Percentiles rank a stretch among this genome's conserved stretches.
Conservation (phyloP, 768 basidiomycete genomes). For the Rhizopogon vesiculosus region DNA sequence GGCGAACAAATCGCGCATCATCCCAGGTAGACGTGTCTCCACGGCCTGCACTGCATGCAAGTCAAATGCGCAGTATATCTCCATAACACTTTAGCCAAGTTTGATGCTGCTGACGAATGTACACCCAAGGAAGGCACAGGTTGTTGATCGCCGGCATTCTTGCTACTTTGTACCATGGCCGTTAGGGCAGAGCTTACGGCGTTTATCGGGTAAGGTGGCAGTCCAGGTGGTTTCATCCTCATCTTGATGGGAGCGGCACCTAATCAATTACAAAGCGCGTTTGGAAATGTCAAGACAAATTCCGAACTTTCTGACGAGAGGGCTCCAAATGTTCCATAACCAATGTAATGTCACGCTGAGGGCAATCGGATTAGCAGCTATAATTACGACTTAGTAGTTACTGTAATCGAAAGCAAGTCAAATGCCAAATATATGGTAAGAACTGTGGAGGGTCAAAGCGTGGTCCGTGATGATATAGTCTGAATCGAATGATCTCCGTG, state of each 20-base stretch:
- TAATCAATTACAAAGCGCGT: too few relatives aligned
- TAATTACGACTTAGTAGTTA: neutral
- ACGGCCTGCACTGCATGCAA: neutral
- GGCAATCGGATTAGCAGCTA: neutral
- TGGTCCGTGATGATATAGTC: neutral
- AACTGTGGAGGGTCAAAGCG: neutral
- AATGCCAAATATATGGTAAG: neutral
- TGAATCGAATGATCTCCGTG: neutral
- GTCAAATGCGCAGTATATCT: neutral
- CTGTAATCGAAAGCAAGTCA: neutral
- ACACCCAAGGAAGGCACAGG: neutral
- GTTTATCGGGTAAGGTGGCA: neutral
- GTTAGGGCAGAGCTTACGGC: neutral
- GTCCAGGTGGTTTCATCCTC: neutral
- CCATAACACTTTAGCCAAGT: neutral
- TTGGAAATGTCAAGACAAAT: too few relatives aligned
- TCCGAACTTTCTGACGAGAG: too few relatives aligned
- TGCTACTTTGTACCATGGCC: neutral
- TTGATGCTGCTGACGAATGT: neutral
- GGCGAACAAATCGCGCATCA: neutral
- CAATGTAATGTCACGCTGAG: neutral
- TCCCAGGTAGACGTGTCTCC: neutral
- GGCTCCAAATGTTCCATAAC: neutral
- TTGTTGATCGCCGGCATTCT: neutral
- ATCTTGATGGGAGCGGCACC: too few relatives aligned